phyloP scores from a whole-genome alignment of 176 grass and related monocot genomes.

The Phoenix dactylifera region DNA sequence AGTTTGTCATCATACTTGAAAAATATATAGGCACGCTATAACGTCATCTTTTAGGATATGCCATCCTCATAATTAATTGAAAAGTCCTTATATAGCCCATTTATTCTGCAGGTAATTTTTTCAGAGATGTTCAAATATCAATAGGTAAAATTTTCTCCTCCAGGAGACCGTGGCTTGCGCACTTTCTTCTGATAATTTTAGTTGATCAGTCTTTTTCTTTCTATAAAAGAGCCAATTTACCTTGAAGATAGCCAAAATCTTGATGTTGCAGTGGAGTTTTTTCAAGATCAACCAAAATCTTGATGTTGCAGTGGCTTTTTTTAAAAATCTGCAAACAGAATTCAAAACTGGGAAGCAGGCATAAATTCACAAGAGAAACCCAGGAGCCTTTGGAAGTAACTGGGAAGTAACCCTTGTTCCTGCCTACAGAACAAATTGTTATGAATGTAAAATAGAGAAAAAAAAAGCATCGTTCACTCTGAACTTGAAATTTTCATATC shows the following conservation, averaged over 20 bases:
- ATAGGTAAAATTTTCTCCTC: slow-evolving; percentile 11
- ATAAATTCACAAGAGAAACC: slow-evolving; percentile 59
- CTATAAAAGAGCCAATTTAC: not conserved
- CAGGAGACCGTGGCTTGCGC: not conserved
- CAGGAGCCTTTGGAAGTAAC: slow-evolving; percentile 75
- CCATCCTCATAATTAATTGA: too few relatives aligned
- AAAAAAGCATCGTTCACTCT: too few relatives aligned
- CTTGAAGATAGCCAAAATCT: slow-evolving; percentile 1
- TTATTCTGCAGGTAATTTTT: slow-evolving; percentile 16
- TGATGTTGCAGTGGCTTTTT: slow-evolving; percentile 57
- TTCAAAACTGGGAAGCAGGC: slow-evolving; percentile 77
- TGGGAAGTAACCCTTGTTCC: slow-evolving; percentile 4
- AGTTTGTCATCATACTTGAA: too few relatives aligned
- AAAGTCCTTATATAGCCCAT: not conserved
- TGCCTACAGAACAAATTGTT: too few relatives aligned
- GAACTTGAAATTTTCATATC: too few relatives aligned
- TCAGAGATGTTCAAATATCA: slow-evolving; percentile 18
- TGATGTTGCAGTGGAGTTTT: slow-evolving; percentile 40
- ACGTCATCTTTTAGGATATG: too few relatives aligned
- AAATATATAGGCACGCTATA: too few relatives aligned
- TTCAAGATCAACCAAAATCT: not conserved
- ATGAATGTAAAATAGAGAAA: too few relatives aligned
- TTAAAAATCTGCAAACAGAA: slow-evolving; percentile 65
- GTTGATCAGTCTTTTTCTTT: not conserved
- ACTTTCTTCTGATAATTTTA: not conserved